Percentiles rank a stretch among this genome's conserved stretches.
These are phyloP conservation scores for Pugionium cornutum DNA, from an alignment of 345 rosid genomes.

Conservation along the genomic window DNA sequence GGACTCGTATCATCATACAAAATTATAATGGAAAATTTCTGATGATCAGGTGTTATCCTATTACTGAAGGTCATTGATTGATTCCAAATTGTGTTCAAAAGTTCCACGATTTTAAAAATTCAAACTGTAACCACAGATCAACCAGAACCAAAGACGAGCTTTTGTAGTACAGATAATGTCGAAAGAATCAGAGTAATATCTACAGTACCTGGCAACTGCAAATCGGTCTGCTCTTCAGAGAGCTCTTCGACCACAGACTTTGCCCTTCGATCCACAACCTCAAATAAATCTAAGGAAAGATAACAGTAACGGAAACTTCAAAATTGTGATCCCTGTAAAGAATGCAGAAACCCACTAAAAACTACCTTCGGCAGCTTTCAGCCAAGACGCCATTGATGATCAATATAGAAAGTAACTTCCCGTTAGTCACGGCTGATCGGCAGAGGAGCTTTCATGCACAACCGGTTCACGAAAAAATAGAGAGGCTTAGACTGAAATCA, in stretches of 20 bases:
- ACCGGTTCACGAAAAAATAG: slow-evolving; percentile 13
- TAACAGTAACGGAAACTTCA: slow-evolving; percentile 7
- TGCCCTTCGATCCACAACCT: slow-evolving; percentile 95
- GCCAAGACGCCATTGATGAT: slow-evolving; percentile 87
- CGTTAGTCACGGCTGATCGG: slow-evolving; percentile 40
- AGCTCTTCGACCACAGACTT: slow-evolving; percentile 87
- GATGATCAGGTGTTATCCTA: slow-evolving; percentile 1
- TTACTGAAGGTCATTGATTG: slow-evolving; percentile 5
- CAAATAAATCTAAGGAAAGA: slow-evolving; percentile 69
- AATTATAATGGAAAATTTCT: not conserved
- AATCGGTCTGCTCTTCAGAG: slow-evolving; percentile 72
- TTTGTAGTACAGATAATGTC: not conserved
- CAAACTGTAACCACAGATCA: slow-evolving; percentile 21
- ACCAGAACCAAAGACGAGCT: not conserved
- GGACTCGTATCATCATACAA: not conserved
- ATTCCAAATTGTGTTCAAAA: not conserved
- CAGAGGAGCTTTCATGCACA: slow-evolving; percentile 50
- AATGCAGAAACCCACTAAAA: slow-evolving; percentile 26
- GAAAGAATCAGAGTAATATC: slow-evolving; percentile 2
- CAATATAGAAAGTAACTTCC: slow-evolving; percentile 20
- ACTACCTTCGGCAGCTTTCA: slow-evolving; percentile 97
- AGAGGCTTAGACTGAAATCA: slow-evolving; percentile 22
- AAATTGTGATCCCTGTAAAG: not conserved
- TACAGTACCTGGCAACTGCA: slow-evolving; percentile 58
- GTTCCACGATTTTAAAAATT: not conserved